Evolutionary conservation across 306 rosid genomes (phyloP).

Genomic region (Fagus sylvatica): DNA sequence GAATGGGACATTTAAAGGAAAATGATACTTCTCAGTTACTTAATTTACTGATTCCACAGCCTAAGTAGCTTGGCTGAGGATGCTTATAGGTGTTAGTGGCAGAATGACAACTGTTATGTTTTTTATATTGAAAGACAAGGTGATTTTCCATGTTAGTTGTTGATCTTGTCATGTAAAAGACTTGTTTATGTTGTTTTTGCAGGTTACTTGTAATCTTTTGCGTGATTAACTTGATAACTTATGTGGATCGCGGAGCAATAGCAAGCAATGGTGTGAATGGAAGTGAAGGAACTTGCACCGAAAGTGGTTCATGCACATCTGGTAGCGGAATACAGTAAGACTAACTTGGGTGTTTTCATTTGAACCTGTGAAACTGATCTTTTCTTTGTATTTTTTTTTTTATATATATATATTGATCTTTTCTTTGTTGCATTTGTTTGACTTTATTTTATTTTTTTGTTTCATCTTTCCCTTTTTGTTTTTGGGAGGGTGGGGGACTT

Average conservation of each 20-base stretch:
- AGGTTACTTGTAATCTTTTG: constrained; percentile 82
- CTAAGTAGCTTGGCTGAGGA: neutral
- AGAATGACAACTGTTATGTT: neutral
- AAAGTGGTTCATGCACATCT: constrained; percentile 57
- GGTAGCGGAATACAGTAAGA: constrained; percentile 93
- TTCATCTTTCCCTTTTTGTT: too few species aligned
- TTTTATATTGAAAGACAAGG: neutral
- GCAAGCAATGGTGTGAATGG: constrained; percentile 98
- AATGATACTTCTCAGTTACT: neutral
- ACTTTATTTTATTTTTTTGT: too few species aligned
- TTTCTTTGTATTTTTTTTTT: neutral
- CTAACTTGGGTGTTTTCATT: constrained; percentile 11
- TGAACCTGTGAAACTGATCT: neutral
- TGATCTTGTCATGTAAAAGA: neutral
- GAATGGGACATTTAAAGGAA: neutral
- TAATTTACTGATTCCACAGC: neutral
- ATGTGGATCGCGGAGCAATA: constrained; percentile 88
- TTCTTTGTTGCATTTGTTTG: neutral
- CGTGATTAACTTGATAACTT: constrained; percentile 74
- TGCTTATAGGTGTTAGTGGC: neutral
- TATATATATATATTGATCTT: too few species aligned
- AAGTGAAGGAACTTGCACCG: constrained; percentile 56
- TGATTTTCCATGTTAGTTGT: neutral
- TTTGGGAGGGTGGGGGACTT: too few species aligned
- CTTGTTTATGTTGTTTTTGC: constrained; percentile 23